phyloP scores from a whole-genome alignment of 352 stramenopile species.

The Phytophthora vignae region DNA sequence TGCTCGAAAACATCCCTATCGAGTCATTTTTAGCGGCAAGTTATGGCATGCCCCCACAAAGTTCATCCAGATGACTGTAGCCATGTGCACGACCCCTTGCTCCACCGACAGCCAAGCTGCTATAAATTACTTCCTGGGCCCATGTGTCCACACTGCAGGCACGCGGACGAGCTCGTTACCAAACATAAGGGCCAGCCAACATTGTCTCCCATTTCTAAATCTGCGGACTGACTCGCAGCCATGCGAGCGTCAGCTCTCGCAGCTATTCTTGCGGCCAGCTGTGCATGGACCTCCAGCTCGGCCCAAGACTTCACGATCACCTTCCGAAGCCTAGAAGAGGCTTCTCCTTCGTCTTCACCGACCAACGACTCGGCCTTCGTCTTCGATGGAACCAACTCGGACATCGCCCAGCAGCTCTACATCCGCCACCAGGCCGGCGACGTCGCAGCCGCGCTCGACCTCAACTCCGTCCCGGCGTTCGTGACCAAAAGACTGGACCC shows the following conservation, averaged over 20 bases:
- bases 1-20: background rate
- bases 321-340: conserved; percentile 25
- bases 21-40: background rate
- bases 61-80: background rate
- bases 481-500: conserved; percentile 21
- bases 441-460: conserved; percentile 1
- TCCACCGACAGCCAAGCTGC: background rate
- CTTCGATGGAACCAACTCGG: conserved; percentile 48
- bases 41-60: background rate
- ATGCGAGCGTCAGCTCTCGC: conserved; percentile 16
- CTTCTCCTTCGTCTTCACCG: conserved; percentile 9
- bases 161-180: background rate
- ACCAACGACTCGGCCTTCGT: conserved; percentile 22
- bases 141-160: background rate
- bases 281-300: background rate
- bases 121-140: background rate
- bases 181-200: background rate
- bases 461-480: conserved; percentile 26
- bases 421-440: conserved; percentile 29
- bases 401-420: conserved; percentile 48
- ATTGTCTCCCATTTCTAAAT: conserved; percentile 12
- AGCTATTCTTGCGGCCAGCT: conserved; percentile 4
- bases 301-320: conserved; percentile 30
- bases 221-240: conserved; percentile 10
- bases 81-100: background rate